Base-by-base conservation (phyloP, 1,284 basidiomycete genomes). In the Apiotrichum sp. region DNA sequence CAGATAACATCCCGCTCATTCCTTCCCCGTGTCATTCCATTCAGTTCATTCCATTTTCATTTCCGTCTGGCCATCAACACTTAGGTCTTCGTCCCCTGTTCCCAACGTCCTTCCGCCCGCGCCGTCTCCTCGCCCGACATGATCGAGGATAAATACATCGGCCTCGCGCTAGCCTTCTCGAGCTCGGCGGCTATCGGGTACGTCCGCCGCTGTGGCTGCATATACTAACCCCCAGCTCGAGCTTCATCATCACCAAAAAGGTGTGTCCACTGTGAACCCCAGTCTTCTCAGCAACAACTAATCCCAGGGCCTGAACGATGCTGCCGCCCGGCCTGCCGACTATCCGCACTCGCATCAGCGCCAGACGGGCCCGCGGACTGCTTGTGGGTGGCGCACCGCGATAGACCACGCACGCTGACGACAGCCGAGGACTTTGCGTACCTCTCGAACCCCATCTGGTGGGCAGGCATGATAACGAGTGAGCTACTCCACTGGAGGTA, bases 231-330 rank as follows among this genome's bases (percentile, higher is more conserved):
- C 22, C 22, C 53, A 74, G 72, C 22, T 88, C 87, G 47, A 92
- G 89, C 74, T 93, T 92, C 75, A 93, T 97, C 72, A 92, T 96
- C 71, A 96, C 92, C 22, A 96, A 96, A 83, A 96, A 93, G 86
- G 93, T 88, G 61, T 59, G 78, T 22, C 22, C 22, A 22, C 22
- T 22, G 22, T 22, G 22, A 22, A 22, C 22, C 22, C 22, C 22
- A 22, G 22, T 22, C 22, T 22, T 22, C 22, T 22, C 22, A 22
- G 22, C 22, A 22, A 13, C 31, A 7, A 41, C 10, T 16, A 59
- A 34, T 13, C 34, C 50, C 58, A 92, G 89, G 90, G 89, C 44
- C 78, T 93, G 40, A 92, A 87, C 64, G 88, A 90, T 68, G 86
- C 89, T 49, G 83, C 83, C 8, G 78, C 81, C 62, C 78, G 80